A percentile compares a stretch with the other conserved stretches of the same genome.
phyloP scores from a whole-genome alignment of 306 rosid genomes.

The Mimosa pudica region DNA sequence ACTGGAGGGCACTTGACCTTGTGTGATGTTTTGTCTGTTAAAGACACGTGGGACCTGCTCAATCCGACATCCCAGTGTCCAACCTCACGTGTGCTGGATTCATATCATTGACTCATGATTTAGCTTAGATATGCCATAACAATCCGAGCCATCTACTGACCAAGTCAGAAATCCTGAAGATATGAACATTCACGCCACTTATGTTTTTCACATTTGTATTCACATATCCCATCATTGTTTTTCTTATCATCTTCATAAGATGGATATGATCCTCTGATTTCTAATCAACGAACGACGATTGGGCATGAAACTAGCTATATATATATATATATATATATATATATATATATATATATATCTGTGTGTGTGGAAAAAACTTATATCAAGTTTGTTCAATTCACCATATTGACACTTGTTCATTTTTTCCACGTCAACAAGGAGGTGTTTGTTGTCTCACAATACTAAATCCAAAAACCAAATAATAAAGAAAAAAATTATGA shows the following conservation, averaged over 20 bases:
- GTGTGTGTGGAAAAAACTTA: too few species aligned
- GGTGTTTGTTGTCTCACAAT: too few species aligned
- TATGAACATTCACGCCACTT: too few species aligned
- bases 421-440: too few species aligned
- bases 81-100: conserved; percentile 25
- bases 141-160: background rate
- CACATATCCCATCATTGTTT: background rate
- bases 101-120: background rate
- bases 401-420: too few species aligned
- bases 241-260: background rate
- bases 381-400: too few species aligned
- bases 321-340: too few species aligned
- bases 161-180: background rate
- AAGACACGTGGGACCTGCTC: background rate
- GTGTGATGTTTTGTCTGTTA: conserved; percentile 1
- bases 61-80: background rate
- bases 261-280: background rate
- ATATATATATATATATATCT: too few species aligned
- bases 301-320: background rate
- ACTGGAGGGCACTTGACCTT: background rate
- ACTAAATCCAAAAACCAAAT: too few species aligned
- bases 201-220: background rate
- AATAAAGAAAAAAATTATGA: too few species aligned
- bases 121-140: background rate
- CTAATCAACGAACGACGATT: background rate